Evolutionary conservation across 495 filamentous ascomycete genomes (phyloP), one percentile per base, ranked within the genome.

Genomic region (Hyaloscypha hepaticicola): DNA sequence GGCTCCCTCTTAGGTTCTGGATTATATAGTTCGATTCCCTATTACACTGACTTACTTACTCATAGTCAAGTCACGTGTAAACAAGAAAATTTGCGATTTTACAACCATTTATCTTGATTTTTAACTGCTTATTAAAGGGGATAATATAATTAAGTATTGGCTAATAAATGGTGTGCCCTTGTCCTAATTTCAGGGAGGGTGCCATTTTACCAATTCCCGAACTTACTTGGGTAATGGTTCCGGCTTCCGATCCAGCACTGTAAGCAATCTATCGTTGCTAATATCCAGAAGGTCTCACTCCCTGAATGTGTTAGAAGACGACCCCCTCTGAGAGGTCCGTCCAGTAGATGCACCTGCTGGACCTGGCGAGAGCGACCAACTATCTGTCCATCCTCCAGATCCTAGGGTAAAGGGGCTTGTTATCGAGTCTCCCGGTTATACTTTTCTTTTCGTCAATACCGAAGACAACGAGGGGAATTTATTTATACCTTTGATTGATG

Each of bases 281-380:
- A 25, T 11, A 53, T 11, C 7, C 19, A 26, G 50, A 53, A 53
- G 4, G 25, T 22, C 22, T 64, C 66, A 89, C 80, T 65, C 21
- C 58, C 62, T 14, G 45, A 56, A 65, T 8, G 31, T 51, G 8
- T 59, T 31, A 3, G 38, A 59, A 11, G 62, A 48, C n/a, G 45
- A 65, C 25, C 62, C 62, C 38, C 25, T 58, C 25, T 56, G 38
- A 8, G 41, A 22, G 4, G 8, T 51, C 27, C 51, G 51, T 7
- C 62, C 62, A 12, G 62, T 34, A 28, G 51, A 41, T 16, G n/a
- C 22, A 22, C 60, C 57, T 27, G 26, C 22, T 21, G 65, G 9
- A 12, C 65, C 65, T 0, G 58, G 65, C 1, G 53, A 24, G n/a
- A 67, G 26, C n/a, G 58, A 56, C 65, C 65, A 67, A 41, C 7